Evolutionary conservation across 257 asterid species (phyloP).

Genomic region (Anisodus tanguticus): DNA sequence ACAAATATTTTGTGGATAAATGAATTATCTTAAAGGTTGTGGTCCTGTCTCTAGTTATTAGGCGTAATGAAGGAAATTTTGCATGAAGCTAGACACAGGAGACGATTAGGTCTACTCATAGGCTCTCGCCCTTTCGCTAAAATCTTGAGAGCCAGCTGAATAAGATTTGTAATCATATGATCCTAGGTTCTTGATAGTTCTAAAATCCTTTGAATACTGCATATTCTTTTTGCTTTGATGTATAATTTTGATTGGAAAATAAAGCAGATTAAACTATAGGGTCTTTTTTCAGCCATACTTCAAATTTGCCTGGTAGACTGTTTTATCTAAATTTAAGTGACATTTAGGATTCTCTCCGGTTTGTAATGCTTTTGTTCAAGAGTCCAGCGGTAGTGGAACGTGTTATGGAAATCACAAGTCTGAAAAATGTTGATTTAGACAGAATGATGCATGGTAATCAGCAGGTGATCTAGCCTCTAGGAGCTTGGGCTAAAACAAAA

Average conservation of each 20-base stretch:
- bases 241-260: neutral
- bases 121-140: neutral
- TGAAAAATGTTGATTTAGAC: neutral
- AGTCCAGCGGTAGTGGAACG: neutral
- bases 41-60: neutral
- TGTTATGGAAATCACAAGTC: neutral
- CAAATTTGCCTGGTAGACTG: neutral
- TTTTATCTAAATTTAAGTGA: neutral
- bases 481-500: neutral
- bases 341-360: neutral
- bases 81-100: neutral
- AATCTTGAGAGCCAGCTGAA: neutral
- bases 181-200: neutral
- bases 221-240: neutral
- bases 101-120: neutral
- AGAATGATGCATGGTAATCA: neutral
- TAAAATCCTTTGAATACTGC: neutral
- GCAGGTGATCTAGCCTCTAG: neutral
- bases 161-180: neutral
- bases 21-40: neutral
- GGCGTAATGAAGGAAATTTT: neutral
- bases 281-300: constrained; percentile 7
- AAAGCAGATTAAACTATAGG: neutral
- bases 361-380: constrained; percentile 1
- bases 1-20: neutral